Evolutionary conservation across 768 basidiomycete genomes (phyloP).

Genomic region (Suillus plorans): DNA sequence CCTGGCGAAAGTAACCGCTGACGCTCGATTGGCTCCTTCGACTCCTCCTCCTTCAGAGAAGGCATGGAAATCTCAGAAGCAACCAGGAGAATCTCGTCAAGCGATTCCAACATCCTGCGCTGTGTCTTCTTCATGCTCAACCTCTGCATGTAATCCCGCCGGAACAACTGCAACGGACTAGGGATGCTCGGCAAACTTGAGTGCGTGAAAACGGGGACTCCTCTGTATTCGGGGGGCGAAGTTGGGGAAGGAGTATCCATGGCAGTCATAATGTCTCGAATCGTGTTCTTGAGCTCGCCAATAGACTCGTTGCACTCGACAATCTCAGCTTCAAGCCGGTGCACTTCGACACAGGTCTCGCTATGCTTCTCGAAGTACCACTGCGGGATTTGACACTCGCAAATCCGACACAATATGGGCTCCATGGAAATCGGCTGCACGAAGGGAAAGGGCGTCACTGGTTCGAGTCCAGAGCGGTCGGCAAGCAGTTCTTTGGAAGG

Average conservation of each 20-base stretch:
- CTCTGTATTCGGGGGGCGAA: constrained; percentile 77
- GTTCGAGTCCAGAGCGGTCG: constrained; percentile 40
- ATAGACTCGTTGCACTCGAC: constrained; percentile 92
- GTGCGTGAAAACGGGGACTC: constrained; percentile 79
- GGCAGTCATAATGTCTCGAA: constrained; percentile 71
- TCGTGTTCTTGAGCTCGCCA: constrained; percentile 80
- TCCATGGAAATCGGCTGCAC: constrained; percentile 75
- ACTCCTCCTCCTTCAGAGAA: constrained; percentile 87
- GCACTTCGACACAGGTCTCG: constrained; percentile 96
- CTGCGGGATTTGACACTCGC: constrained; percentile 93
- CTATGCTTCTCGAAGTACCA: constrained; percentile 99
- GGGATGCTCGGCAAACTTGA: constrained; percentile 69
- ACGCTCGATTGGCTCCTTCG: constrained; percentile 87
- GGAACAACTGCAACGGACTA: constrained; percentile 77
- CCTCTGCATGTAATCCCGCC: constrained; percentile 74
- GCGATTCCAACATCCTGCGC: constrained; percentile 76
- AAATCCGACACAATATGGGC: constrained; percentile 93
- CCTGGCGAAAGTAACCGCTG: constrained; percentile 87
- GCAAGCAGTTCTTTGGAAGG: constrained; percentile 38
- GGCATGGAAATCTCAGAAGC: constrained; percentile 85
- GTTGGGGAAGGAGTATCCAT: constrained; percentile 75
- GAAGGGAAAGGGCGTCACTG: constrained; percentile 73
- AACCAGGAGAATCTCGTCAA: constrained; percentile 81
- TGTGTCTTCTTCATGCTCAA: constrained; percentile 81
- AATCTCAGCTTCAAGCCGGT: constrained; percentile 95